Conservation (phyloP, 805 yeast species). For the Kodamaea hsintzibuensis region DNA sequence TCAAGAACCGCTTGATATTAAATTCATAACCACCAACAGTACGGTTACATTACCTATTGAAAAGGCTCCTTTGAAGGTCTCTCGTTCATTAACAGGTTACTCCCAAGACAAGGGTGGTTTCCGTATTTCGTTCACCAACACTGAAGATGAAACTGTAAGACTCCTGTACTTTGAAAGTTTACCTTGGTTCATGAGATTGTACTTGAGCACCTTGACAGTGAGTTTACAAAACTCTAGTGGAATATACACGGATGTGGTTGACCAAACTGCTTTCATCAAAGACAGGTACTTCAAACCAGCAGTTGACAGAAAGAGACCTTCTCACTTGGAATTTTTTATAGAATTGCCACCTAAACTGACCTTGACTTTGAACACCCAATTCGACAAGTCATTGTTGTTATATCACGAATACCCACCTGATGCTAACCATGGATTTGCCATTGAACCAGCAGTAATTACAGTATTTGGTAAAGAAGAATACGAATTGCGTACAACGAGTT, state of each 20-base stretch:
- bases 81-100: slow-evolving; percentile 87
- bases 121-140: slow-evolving; percentile 75
- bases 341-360: slow-evolving; percentile 64
- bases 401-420: slow-evolving; percentile 98
- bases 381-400: slow-evolving; percentile 82
- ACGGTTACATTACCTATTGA: slow-evolving; percentile 37
- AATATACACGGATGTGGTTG: slow-evolving; percentile 15
- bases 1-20: slow-evolving; percentile 32
- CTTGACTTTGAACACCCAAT: slow-evolving; percentile 66
- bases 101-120: slow-evolving; percentile 92
- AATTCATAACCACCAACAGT: slow-evolving; percentile 48
- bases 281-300: slow-evolving; percentile 73
- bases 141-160: slow-evolving; percentile 40
- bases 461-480: slow-evolving; percentile 46
- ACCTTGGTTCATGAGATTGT: slow-evolving; percentile 92
- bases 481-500: slow-evolving; percentile 78
- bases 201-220: slow-evolving; percentile 64
- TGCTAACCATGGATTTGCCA: slow-evolving; percentile 96
- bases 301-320: slow-evolving; percentile 74
- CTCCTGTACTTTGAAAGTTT: slow-evolving; percentile 74
- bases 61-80: slow-evolving; percentile 66
- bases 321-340: slow-evolving; percentile 73
- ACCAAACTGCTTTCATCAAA: slow-evolving; percentile 39
- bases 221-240: slow-evolving; percentile 27
- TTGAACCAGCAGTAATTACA: slow-evolving; percentile 84